phyloP scores from a whole-genome alignment of 116 monocot genomes.

The Papilionanthe hybrid region DNA sequence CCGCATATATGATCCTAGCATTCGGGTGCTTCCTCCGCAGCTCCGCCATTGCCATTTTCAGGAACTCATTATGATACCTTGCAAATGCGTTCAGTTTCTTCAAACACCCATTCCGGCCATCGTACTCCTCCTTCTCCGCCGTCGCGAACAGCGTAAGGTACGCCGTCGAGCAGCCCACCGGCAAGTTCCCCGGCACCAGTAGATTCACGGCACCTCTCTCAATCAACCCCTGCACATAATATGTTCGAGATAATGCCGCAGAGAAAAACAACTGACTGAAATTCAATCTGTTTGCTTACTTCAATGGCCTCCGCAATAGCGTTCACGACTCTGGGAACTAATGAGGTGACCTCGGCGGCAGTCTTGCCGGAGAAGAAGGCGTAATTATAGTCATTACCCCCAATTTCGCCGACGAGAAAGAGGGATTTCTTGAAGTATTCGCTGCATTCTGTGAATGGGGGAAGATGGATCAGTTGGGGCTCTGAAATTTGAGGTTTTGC shows the following conservation, averaged over 20 bases:
- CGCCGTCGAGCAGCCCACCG: constrained; percentile 34
- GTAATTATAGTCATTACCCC: constrained; percentile 34
- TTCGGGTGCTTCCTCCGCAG: constrained; percentile 17
- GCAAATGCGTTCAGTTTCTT: constrained; percentile 47
- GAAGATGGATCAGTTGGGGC: too few relatives aligned
- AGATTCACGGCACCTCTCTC: constrained; percentile 38
- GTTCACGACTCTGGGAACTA: constrained; percentile 8
- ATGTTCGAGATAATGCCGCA: background rate
- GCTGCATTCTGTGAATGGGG: constrained; percentile 8
- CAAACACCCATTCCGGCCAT: constrained; percentile 43
- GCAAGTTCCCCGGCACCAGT: constrained; percentile 47
- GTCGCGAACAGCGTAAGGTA: constrained; percentile 20
- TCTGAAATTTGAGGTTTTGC: too few relatives aligned
- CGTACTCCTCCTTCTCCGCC: constrained; percentile 16
- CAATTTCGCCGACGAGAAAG: constrained; percentile 26
- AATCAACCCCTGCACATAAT: constrained; percentile 22
- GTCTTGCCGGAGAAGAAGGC: constrained; percentile 16
- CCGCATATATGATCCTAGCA: constrained; percentile 46
- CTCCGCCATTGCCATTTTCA: constrained; percentile 24
- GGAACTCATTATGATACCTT: constrained; percentile 28
- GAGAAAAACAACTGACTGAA: background rate
- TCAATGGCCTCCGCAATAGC: background rate
- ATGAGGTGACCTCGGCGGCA: constrained; percentile 10
- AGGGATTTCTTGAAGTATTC: constrained; percentile 17
- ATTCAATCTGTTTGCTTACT: background rate